Evolutionary conservation across 148 eudicot species (phyloP), one percentile per base, ranked within the genome.

Genomic region (Spergularia marina): DNA sequence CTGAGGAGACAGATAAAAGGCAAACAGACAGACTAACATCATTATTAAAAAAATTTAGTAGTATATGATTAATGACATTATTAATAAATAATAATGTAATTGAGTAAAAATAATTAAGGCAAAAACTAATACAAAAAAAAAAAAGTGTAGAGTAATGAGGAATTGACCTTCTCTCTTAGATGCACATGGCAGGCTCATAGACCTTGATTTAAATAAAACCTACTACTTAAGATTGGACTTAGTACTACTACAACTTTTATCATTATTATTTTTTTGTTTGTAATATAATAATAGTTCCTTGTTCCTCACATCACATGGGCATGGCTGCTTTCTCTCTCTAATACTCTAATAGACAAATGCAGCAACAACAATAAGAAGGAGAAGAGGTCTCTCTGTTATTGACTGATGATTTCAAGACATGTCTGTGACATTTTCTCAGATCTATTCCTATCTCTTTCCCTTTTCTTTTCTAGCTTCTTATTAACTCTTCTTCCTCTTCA

Each of bases 371-470:
- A 0, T 3, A 30, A 30, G 36, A 30, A 30, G 36, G 4, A 30
- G 36, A 30, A 20, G 30, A 66, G 56, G 76, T 63, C 66, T 76
- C 60, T 53, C 53, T 80, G 75, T 80, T 52, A 70, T 80, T 80
- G 72, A 80, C 76, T 75, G 59, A 75, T 80, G 68, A 80, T 75
- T 80, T 75, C 76, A 56, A 71, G 76, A 76, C 76, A 80, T 75
- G 76, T 80, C 47, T 80, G 23, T 80, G 75, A 53, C 75, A 70
- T 60, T 16, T 39, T 70, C 51, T 80, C 75, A 80, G 83, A 75
- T 80, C 83, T 75, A n/a, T n/a, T n/a, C n/a, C n/a, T n/a, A 70
- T n/a, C 77, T 53, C 21, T 53, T 51, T 21, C 12, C 39, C 13
- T 44, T 18, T 16, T 58, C 36, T 58, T 34, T 53, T 20, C 0